Evolutionary conservation across 2,329 filamentous ascomycete genomes (phyloP), one percentile per base, ranked within the genome.

Genomic region (Arthroderma uncinatum): DNA sequence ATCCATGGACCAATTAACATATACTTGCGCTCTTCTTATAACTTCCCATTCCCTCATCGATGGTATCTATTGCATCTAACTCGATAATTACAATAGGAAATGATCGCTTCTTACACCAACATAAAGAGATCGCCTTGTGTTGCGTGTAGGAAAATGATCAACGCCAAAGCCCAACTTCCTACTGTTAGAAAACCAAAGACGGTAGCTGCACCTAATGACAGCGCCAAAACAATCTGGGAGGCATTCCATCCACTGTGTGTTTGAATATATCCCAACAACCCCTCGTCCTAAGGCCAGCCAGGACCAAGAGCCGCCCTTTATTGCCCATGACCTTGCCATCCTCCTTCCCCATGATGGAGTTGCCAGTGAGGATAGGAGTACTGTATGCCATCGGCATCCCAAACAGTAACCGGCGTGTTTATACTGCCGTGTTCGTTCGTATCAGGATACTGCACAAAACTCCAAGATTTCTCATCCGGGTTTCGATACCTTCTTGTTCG

Each of bases 101-200:
- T 74, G 67, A 70, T 74, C 8, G 64, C 68, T 28, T 72, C 73
- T 19, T 76, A 74, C 60, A 61, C 68, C 10, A 67, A 72, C 57
- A 64, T 75, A 58, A 74, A 71, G 48, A 66, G 68, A 30, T 70
- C 66, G 1, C 64, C 68, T 14, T 76, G 73, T 57, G 58, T 63
- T 2, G 73, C 69, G 56, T 76, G 73, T 63, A 62, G 62, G 40
- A 68, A 65, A 16, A 63, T 75, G 57, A 69, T 71, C 56, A 66
- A 74, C 60, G 64, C 62, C 28, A 62, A 65, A n/a, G 68, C 71
- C 10, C 71, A 71, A 59, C 66, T 75, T 1, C 73, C 73, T 2
- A 64, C 67, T n/a, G 60, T 73, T 42, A 70, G 73, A 50, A 66
- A 64, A 25, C 60, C 61, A 10, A 66, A 65, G 25, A 21, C 62